Conservation (phyloP, 495 filamentous ascomycete species). For the Podospora bellae-mahoneyi region DNA sequence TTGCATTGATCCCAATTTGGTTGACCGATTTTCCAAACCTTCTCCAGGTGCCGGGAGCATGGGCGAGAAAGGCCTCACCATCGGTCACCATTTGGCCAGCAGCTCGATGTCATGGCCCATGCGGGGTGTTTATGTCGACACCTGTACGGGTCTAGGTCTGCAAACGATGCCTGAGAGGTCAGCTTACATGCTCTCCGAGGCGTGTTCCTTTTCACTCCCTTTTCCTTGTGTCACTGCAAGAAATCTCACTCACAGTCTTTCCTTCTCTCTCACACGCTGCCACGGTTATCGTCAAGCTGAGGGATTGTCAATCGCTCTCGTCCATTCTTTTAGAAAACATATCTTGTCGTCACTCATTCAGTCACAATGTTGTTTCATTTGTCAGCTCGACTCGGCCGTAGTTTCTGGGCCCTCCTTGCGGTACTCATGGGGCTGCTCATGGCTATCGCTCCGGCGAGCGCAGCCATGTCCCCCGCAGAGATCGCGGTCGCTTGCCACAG, state of each 20-base stretch:
- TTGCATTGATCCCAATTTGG: conserved; percentile 10
- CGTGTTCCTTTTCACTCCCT: neutral
- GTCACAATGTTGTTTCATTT: conserved; percentile 7
- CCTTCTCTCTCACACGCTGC: neutral
- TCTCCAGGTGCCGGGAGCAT: neutral
- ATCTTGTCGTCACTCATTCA: neutral
- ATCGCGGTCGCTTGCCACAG: conserved; percentile 22
- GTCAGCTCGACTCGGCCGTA: neutral
- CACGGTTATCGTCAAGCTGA: conserved; percentile 6
- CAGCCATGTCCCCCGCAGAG: conserved; percentile 22
- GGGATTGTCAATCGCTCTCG: conserved; percentile 12
- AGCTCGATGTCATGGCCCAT: neutral
- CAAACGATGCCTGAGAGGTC: neutral
- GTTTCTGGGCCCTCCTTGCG: conserved; percentile 4
- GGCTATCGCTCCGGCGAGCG: conserved; percentile 11
- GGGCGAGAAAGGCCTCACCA: neutral
- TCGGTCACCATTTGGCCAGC: neutral
- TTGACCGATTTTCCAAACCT: neutral
- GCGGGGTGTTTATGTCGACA: neutral
- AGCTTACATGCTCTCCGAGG: neutral
- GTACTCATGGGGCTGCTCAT: conserved; percentile 14
- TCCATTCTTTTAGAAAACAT: conserved; percentile 14
- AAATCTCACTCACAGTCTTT: conserved; percentile 1
- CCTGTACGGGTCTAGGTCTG: neutral
- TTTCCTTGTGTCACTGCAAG: neutral